phyloP scores from a whole-genome alignment of 768 basidiomycete species.

The Panus rudis region DNA sequence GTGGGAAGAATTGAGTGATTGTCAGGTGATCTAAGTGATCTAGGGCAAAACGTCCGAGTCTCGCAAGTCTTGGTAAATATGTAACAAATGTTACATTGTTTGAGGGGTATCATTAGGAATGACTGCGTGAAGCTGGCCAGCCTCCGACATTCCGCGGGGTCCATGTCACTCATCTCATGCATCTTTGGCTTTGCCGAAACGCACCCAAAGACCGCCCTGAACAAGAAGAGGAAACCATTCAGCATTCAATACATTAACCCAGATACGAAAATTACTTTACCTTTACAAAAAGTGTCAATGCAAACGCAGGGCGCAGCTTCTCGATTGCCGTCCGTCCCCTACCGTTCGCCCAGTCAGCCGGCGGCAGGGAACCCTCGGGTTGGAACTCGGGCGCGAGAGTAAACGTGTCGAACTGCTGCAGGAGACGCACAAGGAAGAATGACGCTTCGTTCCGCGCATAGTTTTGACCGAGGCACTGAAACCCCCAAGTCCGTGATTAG shows the following conservation, averaged over 20 bases:
- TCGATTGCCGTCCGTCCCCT: conserved; percentile 43
- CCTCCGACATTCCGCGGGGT: no score
- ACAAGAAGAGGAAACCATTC: not conserved
- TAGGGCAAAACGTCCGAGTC: no score
- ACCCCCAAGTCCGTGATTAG: not conserved
- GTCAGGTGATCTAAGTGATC: no score
- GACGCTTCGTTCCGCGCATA: conserved; percentile 73
- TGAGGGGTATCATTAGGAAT: no score
- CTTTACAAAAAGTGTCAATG: conserved; percentile 62
- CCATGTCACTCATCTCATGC: not conserved
- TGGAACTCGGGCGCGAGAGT: conserved; percentile 55
- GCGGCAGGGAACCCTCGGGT: conserved; percentile 56
- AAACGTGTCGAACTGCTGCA: conserved; percentile 59
- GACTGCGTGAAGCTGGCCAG: no score
- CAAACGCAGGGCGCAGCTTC: conserved; percentile 54
- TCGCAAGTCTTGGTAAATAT: no score
- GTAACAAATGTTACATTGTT: no score
- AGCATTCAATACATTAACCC: not conserved
- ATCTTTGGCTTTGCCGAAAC: conserved; percentile 27
- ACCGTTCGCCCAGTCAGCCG: conserved; percentile 43
- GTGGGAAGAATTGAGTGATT: no score
- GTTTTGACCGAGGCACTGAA: conserved; percentile 63
- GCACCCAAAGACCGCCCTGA: conserved; percentile 35
- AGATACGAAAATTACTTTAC: conserved; percentile 28
- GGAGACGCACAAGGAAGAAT: conserved; percentile 61